Base-by-base conservation (phyloP, 1,284 basidiomycete genomes). In the Agroathelia rolfsii region DNA sequence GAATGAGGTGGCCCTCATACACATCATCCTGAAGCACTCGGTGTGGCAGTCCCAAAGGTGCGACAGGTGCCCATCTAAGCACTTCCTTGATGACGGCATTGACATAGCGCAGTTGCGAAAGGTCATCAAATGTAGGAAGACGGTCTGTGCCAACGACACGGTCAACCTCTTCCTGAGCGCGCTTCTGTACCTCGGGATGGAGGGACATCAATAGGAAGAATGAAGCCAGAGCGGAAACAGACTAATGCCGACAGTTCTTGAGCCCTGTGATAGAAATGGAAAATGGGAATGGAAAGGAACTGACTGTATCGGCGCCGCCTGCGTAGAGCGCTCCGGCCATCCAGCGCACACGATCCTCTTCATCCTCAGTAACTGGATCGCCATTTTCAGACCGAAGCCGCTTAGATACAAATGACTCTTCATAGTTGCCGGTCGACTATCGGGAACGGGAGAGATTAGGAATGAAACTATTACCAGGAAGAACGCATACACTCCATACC, bases 131-230 rank as follows among this genome's bases (percentile, higher is more conserved):
- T 9, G 49, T 45, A 0, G 72, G 70, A 1, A 62, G 27, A 13
- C 58, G 45, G 6, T 53, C 51, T n/a, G 33, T 31, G 6, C 61
- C 62, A 15, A 62, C 47, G 16, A 64, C 49, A 16, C 41, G 39
- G 35, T 66, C 59, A 28, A 74, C 52, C 43, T 74, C 70, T 17
- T 39, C 41, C 38, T 64, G 68, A 5, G 62, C 64, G 19, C 48
- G 54, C 10, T 28, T 37, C 39, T 69, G 69, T 2, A 58, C 51
- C 3, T 56, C 52, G 0, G 67, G 70, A 37, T 68, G 46, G n/a
- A 69, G 43, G 4, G 68, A 58, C 65, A 73, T 69, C 5, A 66
- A 56, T 20, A 69, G 55, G 13, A 72, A 39, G 40, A 72, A 71
- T 0, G 66, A 60, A 0, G 58, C 50, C 12, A 66, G 43, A 3